phyloP scores from a whole-genome alignment of 2,329 filamentous ascomycete species.

The Xylaria sp. region DNA sequence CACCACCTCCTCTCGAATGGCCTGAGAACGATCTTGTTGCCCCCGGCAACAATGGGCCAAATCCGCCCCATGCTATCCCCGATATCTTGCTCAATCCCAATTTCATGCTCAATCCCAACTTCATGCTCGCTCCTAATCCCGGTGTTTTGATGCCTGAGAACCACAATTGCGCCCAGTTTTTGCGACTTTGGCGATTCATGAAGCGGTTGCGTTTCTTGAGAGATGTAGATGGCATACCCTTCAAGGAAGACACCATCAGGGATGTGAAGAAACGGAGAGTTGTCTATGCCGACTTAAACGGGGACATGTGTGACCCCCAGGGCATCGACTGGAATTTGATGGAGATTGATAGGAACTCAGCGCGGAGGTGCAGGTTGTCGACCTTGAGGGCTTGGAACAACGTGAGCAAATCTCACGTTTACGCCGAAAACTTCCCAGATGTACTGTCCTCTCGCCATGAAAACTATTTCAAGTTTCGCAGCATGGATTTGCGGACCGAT shows the following conservation, averaged over 20 bases:
- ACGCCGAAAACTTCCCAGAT: conserved; percentile 31
- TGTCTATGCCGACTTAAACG: conserved; percentile 45
- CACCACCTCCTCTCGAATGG: background rate
- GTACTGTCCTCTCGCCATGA: conserved; percentile 36
- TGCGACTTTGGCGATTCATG: conserved; percentile 43
- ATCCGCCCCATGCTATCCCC: no score
- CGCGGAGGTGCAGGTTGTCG: conserved; percentile 41
- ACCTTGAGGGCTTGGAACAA: conserved; percentile 58
- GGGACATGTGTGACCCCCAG: conserved; percentile 54
- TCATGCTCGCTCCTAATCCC: conserved; percentile 33
- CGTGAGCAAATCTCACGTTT: conserved; percentile 41
- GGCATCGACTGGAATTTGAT: conserved; percentile 53
- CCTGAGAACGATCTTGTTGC: no score
- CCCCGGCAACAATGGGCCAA: no score
- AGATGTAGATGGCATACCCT: conserved; percentile 17
- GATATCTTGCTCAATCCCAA: background rate
- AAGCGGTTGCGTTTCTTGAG: conserved; percentile 2
- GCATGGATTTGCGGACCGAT: conserved; percentile 50
- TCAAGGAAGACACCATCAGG: conserved; percentile 14
- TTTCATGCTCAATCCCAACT: conserved; percentile 27
- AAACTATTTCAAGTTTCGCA: conserved; percentile 54
- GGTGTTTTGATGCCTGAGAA: conserved; percentile 44
- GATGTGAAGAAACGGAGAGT: conserved; percentile 24
- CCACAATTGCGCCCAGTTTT: conserved; percentile 44
- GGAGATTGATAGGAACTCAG: conserved; percentile 45